Percentiles rank a stretch among this genome's conserved stretches.
These are phyloP conservation scores for Phlebiopsis gigantea DNA, from an alignment of 768 basidiomycete species.

Conservation along the genomic window DNA sequence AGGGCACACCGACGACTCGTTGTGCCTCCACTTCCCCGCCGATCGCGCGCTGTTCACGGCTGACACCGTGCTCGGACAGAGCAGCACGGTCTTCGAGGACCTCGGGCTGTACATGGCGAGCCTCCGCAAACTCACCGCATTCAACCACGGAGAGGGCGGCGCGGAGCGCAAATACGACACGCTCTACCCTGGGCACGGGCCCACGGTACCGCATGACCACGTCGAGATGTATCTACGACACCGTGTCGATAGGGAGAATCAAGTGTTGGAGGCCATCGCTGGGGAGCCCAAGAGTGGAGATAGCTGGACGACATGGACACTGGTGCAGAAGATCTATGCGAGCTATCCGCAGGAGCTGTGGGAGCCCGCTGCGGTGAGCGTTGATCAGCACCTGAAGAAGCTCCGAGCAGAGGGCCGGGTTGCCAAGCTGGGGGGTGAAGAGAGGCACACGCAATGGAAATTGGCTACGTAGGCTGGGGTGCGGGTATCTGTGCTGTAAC, in stretches of 20 bases:
- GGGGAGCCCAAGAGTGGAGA: slow-evolving; percentile 25
- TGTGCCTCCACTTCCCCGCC: slow-evolving; percentile 63
- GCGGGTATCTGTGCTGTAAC: background rate
- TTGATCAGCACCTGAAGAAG: slow-evolving; percentile 71
- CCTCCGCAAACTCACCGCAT: slow-evolving; percentile 49
- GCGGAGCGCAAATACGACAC: slow-evolving; percentile 31
- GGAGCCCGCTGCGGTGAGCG: slow-evolving; percentile 64
- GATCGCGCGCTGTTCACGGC: slow-evolving; percentile 83
- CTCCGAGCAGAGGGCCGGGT: slow-evolving; percentile 61
- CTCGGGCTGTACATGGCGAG: slow-evolving; percentile 64
- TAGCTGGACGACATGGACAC: slow-evolving; percentile 57
- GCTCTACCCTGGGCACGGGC: slow-evolving; percentile 91
- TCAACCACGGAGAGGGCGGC: slow-evolving; percentile 26
- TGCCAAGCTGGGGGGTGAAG: slow-evolving; percentile 17
- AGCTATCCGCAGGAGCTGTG: slow-evolving; percentile 66
- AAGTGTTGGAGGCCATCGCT: slow-evolving; percentile 57
- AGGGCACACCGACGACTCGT: slow-evolving; percentile 86
- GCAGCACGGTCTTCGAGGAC: slow-evolving; percentile 86
- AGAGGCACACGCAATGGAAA: slow-evolving; percentile 13
- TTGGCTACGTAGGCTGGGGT: background rate
- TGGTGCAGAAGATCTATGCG: slow-evolving; percentile 65
- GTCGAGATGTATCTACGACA: slow-evolving; percentile 76
- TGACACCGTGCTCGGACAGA: slow-evolving; percentile 87
- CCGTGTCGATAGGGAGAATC: slow-evolving; percentile 72
- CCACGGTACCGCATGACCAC: slow-evolving; percentile 62